phyloP scores from a whole-genome alignment of 2,329 filamentous ascomycete genomes.

The Byssochlamys sp. region DNA sequence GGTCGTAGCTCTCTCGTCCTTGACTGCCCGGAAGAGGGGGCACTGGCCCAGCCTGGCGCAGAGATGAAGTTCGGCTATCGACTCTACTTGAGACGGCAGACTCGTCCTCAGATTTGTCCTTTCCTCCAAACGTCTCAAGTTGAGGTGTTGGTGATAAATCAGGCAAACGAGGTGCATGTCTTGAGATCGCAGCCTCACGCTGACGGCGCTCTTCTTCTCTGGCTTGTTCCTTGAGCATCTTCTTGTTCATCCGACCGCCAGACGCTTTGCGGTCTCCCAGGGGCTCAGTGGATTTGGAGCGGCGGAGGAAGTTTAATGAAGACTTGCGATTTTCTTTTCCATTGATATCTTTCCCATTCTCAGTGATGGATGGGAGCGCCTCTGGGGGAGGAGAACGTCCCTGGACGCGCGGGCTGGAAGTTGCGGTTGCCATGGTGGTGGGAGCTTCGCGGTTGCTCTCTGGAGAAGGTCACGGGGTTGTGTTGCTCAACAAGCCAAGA shows the following conservation, averaged over 20 bases:
- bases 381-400: conserved; percentile 23
- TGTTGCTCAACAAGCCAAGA: neutral
- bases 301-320: conserved; percentile 52
- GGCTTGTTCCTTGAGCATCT: conserved; percentile 27
- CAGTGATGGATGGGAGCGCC: conserved; percentile 24
- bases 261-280: conserved; percentile 45
- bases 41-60: conserved; percentile 25
- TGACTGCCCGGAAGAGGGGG: conserved; percentile 14
- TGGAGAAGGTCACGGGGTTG: conserved; percentile 5
- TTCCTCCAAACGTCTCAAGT: conserved; percentile 52
- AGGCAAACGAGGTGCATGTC: conserved; percentile 49
- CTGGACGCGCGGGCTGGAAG: conserved; percentile 29
- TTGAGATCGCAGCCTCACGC: conserved; percentile 48
- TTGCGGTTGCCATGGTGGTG: conserved; percentile 24
- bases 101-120: conserved; percentile 53
- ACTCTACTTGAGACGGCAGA: conserved; percentile 47
- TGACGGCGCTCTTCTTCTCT: conserved; percentile 47
- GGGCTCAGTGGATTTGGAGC: conserved; percentile 57
- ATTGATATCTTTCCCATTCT: conserved; percentile 20
- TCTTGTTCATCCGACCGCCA: conserved; percentile 24
- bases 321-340: conserved; percentile 33
- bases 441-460: conserved; percentile 8
- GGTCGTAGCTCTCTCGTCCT: conserved; percentile 51
- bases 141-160: conserved; percentile 38
- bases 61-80: conserved; percentile 23